Conservation (phyloP, 2,329 filamentous ascomycete species). For the Calonectria hawksworthii region DNA sequence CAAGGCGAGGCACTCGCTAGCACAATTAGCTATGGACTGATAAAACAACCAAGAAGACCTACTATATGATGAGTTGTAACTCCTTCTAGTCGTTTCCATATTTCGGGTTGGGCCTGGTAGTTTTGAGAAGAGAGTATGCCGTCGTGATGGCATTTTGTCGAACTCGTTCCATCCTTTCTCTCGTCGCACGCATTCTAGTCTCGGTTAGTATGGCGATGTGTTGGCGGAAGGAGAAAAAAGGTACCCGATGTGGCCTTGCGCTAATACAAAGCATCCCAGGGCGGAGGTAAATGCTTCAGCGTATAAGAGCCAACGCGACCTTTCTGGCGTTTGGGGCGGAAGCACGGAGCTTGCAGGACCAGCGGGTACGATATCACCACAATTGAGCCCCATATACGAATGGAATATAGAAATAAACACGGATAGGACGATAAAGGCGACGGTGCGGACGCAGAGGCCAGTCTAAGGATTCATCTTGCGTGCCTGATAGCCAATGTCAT, state of each 20-base stretch:
- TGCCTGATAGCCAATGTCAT: conserved; percentile 34
- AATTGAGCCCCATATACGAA: conserved; percentile 20
- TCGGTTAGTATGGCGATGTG: neutral
- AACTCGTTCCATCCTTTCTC: conserved; percentile 42
- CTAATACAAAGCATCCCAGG: conserved; percentile 32
- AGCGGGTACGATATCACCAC: neutral
- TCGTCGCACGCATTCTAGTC: conserved; percentile 31
- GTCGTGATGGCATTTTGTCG: conserved; percentile 33
- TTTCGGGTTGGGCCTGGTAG: conserved; percentile 16
- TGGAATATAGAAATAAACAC: conserved; percentile 27
- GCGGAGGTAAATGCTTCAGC: conserved; percentile 26
- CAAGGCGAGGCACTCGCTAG: conserved; percentile 46
- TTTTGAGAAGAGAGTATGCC: conserved; percentile 43
- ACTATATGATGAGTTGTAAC: conserved; percentile 44
- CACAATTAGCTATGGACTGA: conserved; percentile 10
- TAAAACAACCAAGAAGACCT: neutral
- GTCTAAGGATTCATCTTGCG: neutral
- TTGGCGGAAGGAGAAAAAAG: neutral
- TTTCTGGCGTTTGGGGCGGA: neutral
- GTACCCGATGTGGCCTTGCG: conserved; percentile 41
- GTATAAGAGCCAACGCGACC: conserved; percentile 20
- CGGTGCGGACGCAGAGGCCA: conserved; percentile 17
- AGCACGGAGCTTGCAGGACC: neutral
- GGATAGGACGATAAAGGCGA: conserved; percentile 28
- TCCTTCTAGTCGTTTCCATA: neutral